Conservation (phyloP, 2,329 filamentous ascomycete species). For the Spiromastix sp. region DNA sequence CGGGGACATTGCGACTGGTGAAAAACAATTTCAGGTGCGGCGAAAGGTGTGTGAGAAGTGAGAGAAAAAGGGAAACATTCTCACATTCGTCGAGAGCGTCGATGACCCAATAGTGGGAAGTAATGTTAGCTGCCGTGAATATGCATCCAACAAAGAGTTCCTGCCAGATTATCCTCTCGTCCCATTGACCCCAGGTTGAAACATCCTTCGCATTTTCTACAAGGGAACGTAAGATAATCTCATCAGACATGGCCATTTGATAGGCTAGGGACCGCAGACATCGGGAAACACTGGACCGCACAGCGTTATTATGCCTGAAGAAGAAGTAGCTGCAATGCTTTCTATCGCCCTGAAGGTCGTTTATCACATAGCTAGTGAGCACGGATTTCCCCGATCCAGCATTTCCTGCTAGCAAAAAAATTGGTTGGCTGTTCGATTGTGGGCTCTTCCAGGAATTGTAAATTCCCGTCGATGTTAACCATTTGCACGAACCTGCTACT, state of each 20-base stretch:
- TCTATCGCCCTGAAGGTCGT: constrained; percentile 14
- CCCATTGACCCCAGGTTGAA: constrained; percentile 10
- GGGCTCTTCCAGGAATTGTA: constrained; percentile 16
- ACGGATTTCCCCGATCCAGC: constrained; percentile 29
- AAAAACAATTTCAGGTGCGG: constrained; percentile 17
- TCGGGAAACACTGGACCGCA: constrained; percentile 15
- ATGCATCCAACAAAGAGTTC: constrained; percentile 6
- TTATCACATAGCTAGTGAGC: constrained; percentile 22
- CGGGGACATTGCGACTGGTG: constrained; percentile 18
- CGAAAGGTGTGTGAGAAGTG: constrained; percentile 11
- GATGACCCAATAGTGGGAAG: constrained; percentile 12
- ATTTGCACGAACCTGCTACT: constrained; percentile 21
- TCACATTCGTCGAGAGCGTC: constrained; percentile 14
- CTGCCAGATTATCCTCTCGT: constrained; percentile 8
- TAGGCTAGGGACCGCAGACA: constrained; percentile 19
- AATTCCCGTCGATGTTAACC: constrained; percentile 17
- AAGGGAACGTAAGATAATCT: constrained; percentile 6
- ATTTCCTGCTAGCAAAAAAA: constrained; percentile 24
- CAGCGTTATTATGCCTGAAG: constrained; percentile 16
- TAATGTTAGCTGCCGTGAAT: constrained; percentile 6
- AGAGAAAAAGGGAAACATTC: constrained; percentile 5
- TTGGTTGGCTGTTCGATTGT: constrained; percentile 3
- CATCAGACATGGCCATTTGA: constrained; percentile 21
- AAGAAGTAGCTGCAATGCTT: constrained; percentile 21
- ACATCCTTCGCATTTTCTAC: constrained; percentile 1